Evolutionary conservation across 176 grass and related monocot species (phyloP), one percentile per base, ranked within the genome.

Genomic region (Zoysia japonica): DNA sequence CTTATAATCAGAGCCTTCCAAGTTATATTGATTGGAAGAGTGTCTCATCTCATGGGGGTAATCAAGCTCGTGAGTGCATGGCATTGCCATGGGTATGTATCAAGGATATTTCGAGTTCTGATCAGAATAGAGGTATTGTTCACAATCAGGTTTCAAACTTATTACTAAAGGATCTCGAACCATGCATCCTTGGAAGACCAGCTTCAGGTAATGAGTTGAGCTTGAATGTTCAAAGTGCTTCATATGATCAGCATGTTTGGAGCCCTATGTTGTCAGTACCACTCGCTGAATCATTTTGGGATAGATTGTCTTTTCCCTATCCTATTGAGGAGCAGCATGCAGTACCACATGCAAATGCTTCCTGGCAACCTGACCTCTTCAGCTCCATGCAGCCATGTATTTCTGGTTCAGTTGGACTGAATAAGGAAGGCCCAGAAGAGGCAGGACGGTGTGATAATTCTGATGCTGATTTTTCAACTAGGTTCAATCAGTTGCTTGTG

Each of bases 141-240:
- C 68, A 63, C 71, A 82, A 75, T 55, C 78, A 71, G 73, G 46
- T 74, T 78, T 76, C 85, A 57, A 79, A 82, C 60, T 61, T 77
- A 20, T 78, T 78, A 47, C 72, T 87, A 49, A 77, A 90, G 53
- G 78, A 80, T 70, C 76, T 48, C 7, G 44, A 88, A 85, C 86
- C 66, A 55, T 61, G 45, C 53, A 36, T 47, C 41, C 17, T 52
- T 17, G 44, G 70, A 35, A 75, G 38, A 76, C 5, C 64, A 47
- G n/a, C 52, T 62, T 87, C 52, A 42, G 67, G 47, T 74, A 78
- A 66, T 72, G 72, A 80, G 64, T 78, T 77, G 72, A 72, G 45
- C 40, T 75, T 70, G 62, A 80, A 72, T 62, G 55, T 84, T 84
- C 66, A 87, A 73, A 67, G n/a, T 61, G 59, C 39, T 52, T 47